Conservation (phyloP, 176 grass and related monocot genomes). For the Areca catechu region DNA sequence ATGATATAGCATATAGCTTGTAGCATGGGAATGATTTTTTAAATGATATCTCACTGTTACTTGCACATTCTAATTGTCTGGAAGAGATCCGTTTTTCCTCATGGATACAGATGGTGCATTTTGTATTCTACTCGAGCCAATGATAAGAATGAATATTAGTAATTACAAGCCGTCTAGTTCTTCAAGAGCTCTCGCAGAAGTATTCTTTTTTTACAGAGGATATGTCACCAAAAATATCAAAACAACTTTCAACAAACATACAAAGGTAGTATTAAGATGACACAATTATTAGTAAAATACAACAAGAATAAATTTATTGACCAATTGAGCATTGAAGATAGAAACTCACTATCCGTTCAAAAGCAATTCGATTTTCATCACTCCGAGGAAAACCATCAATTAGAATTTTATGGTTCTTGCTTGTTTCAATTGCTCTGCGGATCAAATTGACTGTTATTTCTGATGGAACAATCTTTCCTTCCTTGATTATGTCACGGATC, state of each 20-base stretch:
- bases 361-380: conserved; percentile 90
- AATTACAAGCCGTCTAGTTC: too few species aligned
- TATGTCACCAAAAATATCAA: not conserved
- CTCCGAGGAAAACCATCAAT: conserved; percentile 92
- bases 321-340: conserved; percentile 15
- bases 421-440: conserved; percentile 55
- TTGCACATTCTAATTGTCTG: too few species aligned
- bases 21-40: too few species aligned
- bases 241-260: not conserved
- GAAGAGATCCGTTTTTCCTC: too few species aligned
- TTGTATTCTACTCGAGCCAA: too few species aligned
- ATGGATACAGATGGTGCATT: too few species aligned
- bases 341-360: conserved; percentile 70
- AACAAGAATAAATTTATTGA: not conserved
- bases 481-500: conserved; percentile 68
- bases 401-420: conserved; percentile 47
- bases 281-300: not conserved
- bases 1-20: too few species aligned
- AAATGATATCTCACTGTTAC: too few species aligned
- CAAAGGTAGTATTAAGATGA: not conserved
- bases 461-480: conserved; percentile 92
- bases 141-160: too few species aligned
- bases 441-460: conserved; percentile 80
- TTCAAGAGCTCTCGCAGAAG: too few species aligned
- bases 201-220: too few species aligned